Evolutionary conservation across 75 land plant species (phyloP), one percentile per base, ranked within the genome.

Genomic region (Cryptomeria japonica): DNA sequence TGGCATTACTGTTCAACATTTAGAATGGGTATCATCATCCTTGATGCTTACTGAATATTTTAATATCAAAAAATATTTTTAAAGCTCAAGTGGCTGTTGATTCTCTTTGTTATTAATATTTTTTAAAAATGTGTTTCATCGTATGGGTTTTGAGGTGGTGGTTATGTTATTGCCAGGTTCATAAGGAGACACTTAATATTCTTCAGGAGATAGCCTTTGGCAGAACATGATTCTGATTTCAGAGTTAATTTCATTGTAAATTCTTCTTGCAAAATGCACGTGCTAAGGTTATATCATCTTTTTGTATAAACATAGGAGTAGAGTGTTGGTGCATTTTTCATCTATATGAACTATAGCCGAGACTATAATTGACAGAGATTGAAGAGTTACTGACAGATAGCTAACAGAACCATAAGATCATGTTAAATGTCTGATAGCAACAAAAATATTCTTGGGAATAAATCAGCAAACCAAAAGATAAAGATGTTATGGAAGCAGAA

Each of bases 1-100:
- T 47, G 97, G 99, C 38, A 90, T 98, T n/a, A 97, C 98, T 41
- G 99, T 96, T 36, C 99, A 97, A 79, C 99, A 97, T 85, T 92
- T 98, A 72, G 99, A 97, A 92, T 98, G 99, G 99, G 99, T 98
- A 92, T 22, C 34, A 44, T 78, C 80, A 80, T 13, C 15, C 51
- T 2, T 73, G 83, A 41, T 34, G 19, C 47, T 73, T 22, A 39
- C 61, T 73, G 42, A 80, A 19, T 39, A 31, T 78, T 51, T 46
- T 46, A 55, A 41, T 15, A 46, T 25, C 44, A 68, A 31, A n/a
- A 56, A 15, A 25, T 42, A 19, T 15, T 25, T 56, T 64, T 11
- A 31, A 84, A 82, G 41, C 73, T 51, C 37, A 28, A 41, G 55
- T 32, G 31, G 39, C 9, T 55, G 70, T 73, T 19, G 1, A 42